Conservation (phyloP, 2,329 filamentous ascomycete genomes). For the Mycosphaerella sp. region DNA sequence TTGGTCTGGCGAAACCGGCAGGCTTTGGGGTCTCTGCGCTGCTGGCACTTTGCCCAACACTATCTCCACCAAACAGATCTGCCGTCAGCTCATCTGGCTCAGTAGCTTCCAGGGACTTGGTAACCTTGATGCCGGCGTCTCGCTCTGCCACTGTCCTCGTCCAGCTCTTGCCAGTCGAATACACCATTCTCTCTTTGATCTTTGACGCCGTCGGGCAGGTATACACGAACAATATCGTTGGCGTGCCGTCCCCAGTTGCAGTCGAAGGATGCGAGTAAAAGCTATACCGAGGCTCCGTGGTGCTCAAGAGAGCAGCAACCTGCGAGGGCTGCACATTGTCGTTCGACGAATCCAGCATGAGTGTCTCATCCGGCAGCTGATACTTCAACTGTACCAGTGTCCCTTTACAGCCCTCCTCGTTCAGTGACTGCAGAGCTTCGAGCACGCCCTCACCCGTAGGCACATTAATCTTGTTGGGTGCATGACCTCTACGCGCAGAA, state of each 20-base stretch:
- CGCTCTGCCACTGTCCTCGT: slow-evolving; percentile 58
- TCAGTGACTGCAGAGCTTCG: slow-evolving; percentile 56
- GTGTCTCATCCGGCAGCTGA: slow-evolving; percentile 58
- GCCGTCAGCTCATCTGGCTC: slow-evolving; percentile 65
- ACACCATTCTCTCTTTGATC: slow-evolving; percentile 81
- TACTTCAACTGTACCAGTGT: slow-evolving; percentile 24
- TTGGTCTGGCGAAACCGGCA: slow-evolving; percentile 64
- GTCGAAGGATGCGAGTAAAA: slow-evolving; percentile 63
- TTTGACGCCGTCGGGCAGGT: slow-evolving; percentile 66
- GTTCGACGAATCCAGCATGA: slow-evolving; percentile 56
- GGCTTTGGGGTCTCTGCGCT: slow-evolving; percentile 58
- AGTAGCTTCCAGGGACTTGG: slow-evolving; percentile 61
- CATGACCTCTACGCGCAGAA: slow-evolving; percentile 47
- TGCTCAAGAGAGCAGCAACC: slow-evolving; percentile 56
- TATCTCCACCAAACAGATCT: slow-evolving; percentile 44
- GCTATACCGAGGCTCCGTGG: slow-evolving; percentile 65
- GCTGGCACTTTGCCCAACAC: slow-evolving; percentile 50
- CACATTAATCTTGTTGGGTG: slow-evolving; percentile 45
- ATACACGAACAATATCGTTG: slow-evolving; percentile 69
- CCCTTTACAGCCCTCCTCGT: slow-evolving; percentile 35
- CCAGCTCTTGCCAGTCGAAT: slow-evolving; percentile 54
- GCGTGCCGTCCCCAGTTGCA: slow-evolving; percentile 40
- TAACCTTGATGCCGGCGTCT: slow-evolving; percentile 59
- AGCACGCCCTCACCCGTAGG: slow-evolving; percentile 57
- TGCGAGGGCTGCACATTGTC: slow-evolving; percentile 51